These are phyloP conservation scores for Phytophthora pisi DNA, from an alignment of 352 stramenopile genomes.

Conservation along the genomic window DNA sequence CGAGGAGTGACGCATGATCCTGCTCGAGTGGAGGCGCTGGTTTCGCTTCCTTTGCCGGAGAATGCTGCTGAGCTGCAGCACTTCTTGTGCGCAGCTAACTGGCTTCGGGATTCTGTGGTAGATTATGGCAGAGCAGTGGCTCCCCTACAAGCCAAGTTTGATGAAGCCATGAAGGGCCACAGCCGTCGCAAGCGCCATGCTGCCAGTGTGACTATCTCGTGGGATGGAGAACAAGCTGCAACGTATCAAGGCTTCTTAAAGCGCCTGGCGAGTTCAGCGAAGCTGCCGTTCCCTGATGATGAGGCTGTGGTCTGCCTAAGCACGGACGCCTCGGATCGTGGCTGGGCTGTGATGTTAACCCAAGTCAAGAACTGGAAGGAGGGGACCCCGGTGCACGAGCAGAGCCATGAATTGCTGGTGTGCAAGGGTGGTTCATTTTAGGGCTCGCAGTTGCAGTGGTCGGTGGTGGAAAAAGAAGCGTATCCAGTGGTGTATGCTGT, in stretches of 20 bases:
- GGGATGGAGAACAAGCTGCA: neutral
- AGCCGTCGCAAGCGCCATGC: neutral
- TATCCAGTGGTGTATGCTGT: neutral
- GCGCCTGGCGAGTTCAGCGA: neutral
- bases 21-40: neutral
- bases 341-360: neutral
- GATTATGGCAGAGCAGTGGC: neutral
- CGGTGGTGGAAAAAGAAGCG: neutral
- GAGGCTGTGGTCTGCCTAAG: neutral
- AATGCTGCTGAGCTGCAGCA: constrained; percentile 2
- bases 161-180: neutral
- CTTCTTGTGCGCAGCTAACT: neutral
- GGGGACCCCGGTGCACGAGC: neutral
- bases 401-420: neutral
- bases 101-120: neutral
- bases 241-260: neutral
- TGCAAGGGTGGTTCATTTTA: neutral
- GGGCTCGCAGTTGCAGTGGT: neutral
- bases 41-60: neutral
- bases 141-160: neutral
- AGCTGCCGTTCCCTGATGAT: neutral
- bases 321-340: neutral
- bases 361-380: neutral
- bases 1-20: neutral
- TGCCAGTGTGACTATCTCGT: neutral